phyloP scores from a whole-genome alignment of 163 green algal species.

The Scenedesmus sp. region DNA sequence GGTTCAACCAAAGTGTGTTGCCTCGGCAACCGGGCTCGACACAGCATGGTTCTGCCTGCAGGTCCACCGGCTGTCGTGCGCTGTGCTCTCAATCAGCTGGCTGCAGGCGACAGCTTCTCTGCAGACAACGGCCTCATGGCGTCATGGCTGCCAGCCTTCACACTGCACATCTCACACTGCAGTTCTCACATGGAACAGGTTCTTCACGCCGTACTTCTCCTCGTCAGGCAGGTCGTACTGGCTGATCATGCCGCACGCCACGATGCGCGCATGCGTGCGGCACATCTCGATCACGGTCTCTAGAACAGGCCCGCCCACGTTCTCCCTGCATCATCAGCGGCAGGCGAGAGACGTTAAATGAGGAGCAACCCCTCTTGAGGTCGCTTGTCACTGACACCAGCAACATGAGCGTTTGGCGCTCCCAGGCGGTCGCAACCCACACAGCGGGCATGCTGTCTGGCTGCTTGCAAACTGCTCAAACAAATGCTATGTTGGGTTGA shows the following conservation, averaged over 20 bases:
- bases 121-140: too few species aligned
- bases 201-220: conserved; percentile 59
- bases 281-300: conserved; percentile 36
- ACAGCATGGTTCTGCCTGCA: too few species aligned
- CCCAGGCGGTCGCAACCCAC: not conserved
- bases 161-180: not conserved
- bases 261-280: conserved; percentile 28
- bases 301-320: conserved; percentile 38
- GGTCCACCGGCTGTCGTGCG: too few species aligned
- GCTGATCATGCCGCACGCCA: conserved; percentile 58
- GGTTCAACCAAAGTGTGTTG: not conserved
- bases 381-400: too few species aligned
- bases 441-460: not conserved
- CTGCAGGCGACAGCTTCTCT: too few species aligned
- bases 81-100: too few species aligned
- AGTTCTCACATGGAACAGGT: conserved; percentile 55
- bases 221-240: conserved; percentile 56
- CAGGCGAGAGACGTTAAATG: not conserved
- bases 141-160: not conserved
- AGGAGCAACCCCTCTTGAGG: too few species aligned
- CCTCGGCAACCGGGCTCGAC: too few species aligned
- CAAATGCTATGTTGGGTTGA: not conserved
- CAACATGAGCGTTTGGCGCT: too few species aligned
- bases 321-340: conserved; percentile 17
- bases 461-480: not conserved